Evolutionary conservation across 306 rosid species (phyloP).

Genomic region (Sindora glabra): DNA sequence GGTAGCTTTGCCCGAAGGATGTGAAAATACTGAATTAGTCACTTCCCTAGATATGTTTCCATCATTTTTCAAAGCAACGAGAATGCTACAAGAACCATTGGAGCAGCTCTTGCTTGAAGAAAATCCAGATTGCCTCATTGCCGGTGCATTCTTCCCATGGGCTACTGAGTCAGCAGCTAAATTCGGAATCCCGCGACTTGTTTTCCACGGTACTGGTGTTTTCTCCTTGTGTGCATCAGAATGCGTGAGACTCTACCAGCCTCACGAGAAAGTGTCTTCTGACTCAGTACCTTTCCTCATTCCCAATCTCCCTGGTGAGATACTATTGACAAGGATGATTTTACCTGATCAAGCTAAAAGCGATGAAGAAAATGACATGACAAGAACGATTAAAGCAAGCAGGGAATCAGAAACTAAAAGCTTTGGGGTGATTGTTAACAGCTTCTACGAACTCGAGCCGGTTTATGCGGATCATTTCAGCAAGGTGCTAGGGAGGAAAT

Average conservation of each 20-base stretch:
- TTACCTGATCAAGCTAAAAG: neutral
- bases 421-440: conserved; percentile 36
- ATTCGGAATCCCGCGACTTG: neutral
- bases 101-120: neutral
- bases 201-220: neutral
- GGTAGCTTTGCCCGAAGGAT: conserved; percentile 31
- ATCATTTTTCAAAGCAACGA: conserved; percentile 3
- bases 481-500: conserved; percentile 17
- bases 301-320: neutral
- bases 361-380: neutral
- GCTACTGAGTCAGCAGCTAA: neutral
- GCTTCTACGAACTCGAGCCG: conserved; percentile 46
- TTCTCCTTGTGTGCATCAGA: neutral
- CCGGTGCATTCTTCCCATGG: neutral
- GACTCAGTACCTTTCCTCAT: neutral
- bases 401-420: conserved; percentile 10
- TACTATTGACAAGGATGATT: neutral
- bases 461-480: conserved; percentile 30
- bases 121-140: conserved; percentile 12
- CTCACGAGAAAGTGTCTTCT: neutral
- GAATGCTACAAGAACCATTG: conserved; percentile 16
- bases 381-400: neutral
- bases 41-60: neutral
- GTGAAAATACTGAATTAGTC: conserved; percentile 7
- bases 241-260: neutral